Percentiles rank a stretch among this genome's conserved stretches.
Evolutionary conservation across 1,139 yeast genomes (phyloP).

Genomic region (Protomyces inundatus): DNA sequence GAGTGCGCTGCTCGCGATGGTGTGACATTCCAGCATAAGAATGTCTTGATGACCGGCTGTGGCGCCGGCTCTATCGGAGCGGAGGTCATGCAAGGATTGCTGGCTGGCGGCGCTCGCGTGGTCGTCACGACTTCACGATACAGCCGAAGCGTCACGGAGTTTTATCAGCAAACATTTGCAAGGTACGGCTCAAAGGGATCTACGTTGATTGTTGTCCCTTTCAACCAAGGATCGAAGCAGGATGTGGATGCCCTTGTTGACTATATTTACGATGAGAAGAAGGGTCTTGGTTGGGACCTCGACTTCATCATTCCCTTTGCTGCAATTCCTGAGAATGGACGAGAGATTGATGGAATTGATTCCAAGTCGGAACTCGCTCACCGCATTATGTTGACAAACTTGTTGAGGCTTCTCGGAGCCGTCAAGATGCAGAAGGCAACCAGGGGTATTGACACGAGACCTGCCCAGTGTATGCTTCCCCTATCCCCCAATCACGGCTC

Average conservation of each 20-base stretch:
- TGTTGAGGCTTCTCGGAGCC: conserved; percentile 84
- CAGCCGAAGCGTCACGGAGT: conserved; percentile 90
- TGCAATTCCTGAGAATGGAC: conserved; percentile 97
- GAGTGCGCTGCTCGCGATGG: conserved; percentile 91
- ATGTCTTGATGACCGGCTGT: conserved; percentile 92
- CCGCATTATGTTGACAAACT: conserved; percentile 94
- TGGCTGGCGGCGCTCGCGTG: conserved; percentile 97
- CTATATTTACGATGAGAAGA: conserved; percentile 81
- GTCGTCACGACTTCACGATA: conserved; percentile 93
- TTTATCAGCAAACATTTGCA: conserved; percentile 88
- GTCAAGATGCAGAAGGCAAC: conserved; percentile 75
- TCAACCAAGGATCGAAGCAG: conserved; percentile 83
- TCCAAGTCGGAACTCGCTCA: conserved; percentile 96
- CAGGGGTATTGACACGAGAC: conserved; percentile 81
- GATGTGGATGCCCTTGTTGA: conserved; percentile 83
- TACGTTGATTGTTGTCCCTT: conserved; percentile 89
- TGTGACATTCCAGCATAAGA: conserved; percentile 79
- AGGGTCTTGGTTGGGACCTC: conserved; percentile 96
- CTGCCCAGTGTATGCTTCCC: conserved; percentile 95
- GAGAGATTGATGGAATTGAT: conserved; percentile 85
- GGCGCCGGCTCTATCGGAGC: conserved; percentile 99
- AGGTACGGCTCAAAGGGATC: conserved; percentile 90
- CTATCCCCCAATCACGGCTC: conserved; percentile 98
- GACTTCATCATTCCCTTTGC: conserved; percentile 96
- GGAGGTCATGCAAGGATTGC: conserved; percentile 86